Base-by-base conservation (phyloP, 257 asterid genomes). In the Solanum etuberosum region DNA sequence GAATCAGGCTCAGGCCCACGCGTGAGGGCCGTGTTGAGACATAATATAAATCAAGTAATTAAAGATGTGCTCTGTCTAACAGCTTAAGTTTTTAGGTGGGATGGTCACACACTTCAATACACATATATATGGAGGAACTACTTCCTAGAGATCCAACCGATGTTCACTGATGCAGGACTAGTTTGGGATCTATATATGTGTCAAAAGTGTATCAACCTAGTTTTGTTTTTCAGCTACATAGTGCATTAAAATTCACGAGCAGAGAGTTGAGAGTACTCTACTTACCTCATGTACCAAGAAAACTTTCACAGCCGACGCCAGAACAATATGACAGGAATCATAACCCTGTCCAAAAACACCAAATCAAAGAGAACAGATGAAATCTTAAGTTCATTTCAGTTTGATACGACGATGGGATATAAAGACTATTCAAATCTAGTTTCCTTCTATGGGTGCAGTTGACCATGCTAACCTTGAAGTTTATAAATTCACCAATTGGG, bases 231-330 rank as follows among this genome's bases (percentile, higher is more conserved):
- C 65, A 43, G 67, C 40, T 27, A 46, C 40, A 80, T 59, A 80
- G 29, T 78, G 84, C 67, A 80, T 20, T 46, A 80, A 43, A 46
- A 43, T 80, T 80, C 84, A 78, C 25, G 12, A 27, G 40, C 65
- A 29, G 23, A 46, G 34, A 71, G 54, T 85, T 68, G 54, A 31
- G 46, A 85, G 54, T 85, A 27, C 18, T 83, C 87, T 73, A 90
- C 90, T 88, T 88, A 94, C 99, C 98, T 97, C 99, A 87, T 97
- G 98, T 88, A 93, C 93, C 95, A 97, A 93, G 87, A 95, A 92
- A 90, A 95, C 94, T 93, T 97, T 95, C 93, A 94, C 91, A 27
- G 95, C 92, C 54, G 92, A 88, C 85, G 97, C 93, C 85, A 95
- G 95, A 87, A 94, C 94, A 86, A 89, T 84, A 90, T 95, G 97